These are phyloP conservation scores for Parafenestella ontariensis DNA, from an alignment of 2,329 filamentous ascomycete genomes.

Conservation along the genomic window DNA sequence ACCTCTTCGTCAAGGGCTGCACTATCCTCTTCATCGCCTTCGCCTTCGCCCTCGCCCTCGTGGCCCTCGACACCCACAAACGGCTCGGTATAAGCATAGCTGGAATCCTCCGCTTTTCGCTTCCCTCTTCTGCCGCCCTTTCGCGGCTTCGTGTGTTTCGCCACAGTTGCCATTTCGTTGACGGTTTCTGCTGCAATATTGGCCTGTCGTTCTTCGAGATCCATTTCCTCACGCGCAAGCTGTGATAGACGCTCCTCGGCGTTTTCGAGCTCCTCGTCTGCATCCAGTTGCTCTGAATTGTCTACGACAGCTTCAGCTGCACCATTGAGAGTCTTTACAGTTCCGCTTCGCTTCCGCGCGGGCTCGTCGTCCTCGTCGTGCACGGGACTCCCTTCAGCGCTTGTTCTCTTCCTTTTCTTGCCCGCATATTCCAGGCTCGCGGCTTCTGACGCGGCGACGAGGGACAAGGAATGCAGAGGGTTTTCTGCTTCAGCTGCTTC, in stretches of 20 bases:
- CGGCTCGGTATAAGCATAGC: conserved; percentile 46
- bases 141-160: conserved; percentile 45
- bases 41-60: conserved; percentile 59
- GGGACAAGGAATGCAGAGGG: conserved; percentile 40
- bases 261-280: conserved; percentile 62
- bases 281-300: conserved; percentile 36
- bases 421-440: conserved; percentile 39
- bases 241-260: conserved; percentile 45
- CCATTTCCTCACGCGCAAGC: conserved; percentile 40
- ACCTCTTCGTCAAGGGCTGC: conserved; percentile 57
- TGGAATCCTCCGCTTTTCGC: conserved; percentile 58
- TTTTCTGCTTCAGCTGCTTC: conserved; percentile 28
- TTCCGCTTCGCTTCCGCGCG: conserved; percentile 47
- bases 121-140: conserved; percentile 54
- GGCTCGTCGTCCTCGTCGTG: conserved; percentile 45
- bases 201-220: conserved; percentile 45
- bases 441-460: conserved; percentile 41
- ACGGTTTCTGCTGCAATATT: conserved; percentile 43
- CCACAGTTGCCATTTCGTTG: conserved; percentile 43
- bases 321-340: conserved; percentile 36
- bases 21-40: conserved; percentile 53
- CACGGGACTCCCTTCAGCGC: conserved; percentile 48
- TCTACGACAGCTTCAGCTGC: conserved; percentile 39
- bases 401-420: conserved; percentile 56
- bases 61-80: conserved; percentile 69